Evolutionary conservation across 2,329 filamentous ascomycete genomes (phyloP), one percentile per base, ranked within the genome.

Genomic region (Didymella glomerata): DNA sequence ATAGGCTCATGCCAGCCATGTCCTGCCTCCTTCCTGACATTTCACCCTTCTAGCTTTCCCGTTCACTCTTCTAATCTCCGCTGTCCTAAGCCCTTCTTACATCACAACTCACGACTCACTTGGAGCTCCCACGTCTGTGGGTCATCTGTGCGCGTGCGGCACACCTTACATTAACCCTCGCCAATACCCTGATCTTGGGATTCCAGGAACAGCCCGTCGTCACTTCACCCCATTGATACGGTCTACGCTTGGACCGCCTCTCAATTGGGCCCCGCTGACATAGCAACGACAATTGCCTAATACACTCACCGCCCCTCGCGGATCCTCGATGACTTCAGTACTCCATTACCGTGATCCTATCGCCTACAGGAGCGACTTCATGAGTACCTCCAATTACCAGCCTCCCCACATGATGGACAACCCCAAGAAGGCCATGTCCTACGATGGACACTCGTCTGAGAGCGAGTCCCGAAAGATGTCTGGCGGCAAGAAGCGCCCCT

Each of bases 401-500:
- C 66, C 70, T 51, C 70, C 71, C 60, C 72, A 73, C 63, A 75
- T 77, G 69, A 76, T 77, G 73, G 71, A 75, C 50, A 67, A 64
- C 38, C 64, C 74, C 53, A 77, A 75, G 64, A 73, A 73, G 62
- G 72, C 71, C 9, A 72, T 76, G 38, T 68, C 75, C 5, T 75
- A 77, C 62, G 76, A 78, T 47, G 75, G 70, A 60, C 70, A 78
- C 60, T 77, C 76, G 27, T 78, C 76, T 34, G 75, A 71, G 56
- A 77, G 75, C 24, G 75, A 78, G 52, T 70, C 72, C 22, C 76
- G 72, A 62, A 76, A 71, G 60, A 75, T 70, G 61, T 72, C 71
- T 1, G 75, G 75, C 27, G 66, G 70, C 55, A 83, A 82, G 72
- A 81, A 82, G 67, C 75, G 82, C 38, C 79, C 80, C 18, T 84